Percentiles rank a stretch among this genome's conserved stretches.
These are phyloP conservation scores for Aspergillus novofumigatus DNA, from an alignment of 2,329 filamentous ascomycete genomes.

Conservation along the genomic window DNA sequence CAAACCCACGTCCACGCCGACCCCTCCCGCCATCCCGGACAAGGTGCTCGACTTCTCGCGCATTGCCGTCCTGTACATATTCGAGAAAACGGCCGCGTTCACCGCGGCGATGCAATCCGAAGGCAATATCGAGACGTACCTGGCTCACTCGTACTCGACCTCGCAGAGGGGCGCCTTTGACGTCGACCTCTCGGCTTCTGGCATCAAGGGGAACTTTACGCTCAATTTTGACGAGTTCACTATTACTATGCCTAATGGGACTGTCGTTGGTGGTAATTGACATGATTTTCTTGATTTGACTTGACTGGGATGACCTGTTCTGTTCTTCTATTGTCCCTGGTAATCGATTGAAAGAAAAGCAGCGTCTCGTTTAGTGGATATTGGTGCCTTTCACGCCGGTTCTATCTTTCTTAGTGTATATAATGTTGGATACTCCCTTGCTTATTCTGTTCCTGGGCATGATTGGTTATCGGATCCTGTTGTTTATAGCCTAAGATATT, in stretches of 20 bases:
- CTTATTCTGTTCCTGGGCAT: not conserved
- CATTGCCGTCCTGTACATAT: constrained; percentile 40
- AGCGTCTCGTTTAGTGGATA: not conserved
- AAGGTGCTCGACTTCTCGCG: constrained; percentile 32
- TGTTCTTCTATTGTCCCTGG: not conserved
- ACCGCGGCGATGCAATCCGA: constrained; percentile 26
- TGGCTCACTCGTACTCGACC: constrained; percentile 22
- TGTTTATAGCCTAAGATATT: not conserved
- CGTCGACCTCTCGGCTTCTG: constrained; percentile 18
- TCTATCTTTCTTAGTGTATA: not conserved
- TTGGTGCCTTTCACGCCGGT: not conserved
- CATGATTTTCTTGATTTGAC: not conserved
- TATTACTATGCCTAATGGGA: constrained; percentile 30
- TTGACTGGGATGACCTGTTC: not conserved
- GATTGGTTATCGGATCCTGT: not conserved
- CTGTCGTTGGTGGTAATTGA: constrained; percentile 22
- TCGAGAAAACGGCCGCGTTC: constrained; percentile 32
- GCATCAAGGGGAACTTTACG: constrained; percentile 25
- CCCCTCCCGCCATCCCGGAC: constrained; percentile 13
- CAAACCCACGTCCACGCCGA: constrained; percentile 5
- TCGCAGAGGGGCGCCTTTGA: constrained; percentile 16
- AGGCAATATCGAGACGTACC: constrained; percentile 29
- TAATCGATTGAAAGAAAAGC: not conserved
- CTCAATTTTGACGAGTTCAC: constrained; percentile 35
- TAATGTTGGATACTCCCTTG: not conserved